Conservation (phyloP, 305 asterid genomes). For the Solanum aculeatissimum region DNA sequence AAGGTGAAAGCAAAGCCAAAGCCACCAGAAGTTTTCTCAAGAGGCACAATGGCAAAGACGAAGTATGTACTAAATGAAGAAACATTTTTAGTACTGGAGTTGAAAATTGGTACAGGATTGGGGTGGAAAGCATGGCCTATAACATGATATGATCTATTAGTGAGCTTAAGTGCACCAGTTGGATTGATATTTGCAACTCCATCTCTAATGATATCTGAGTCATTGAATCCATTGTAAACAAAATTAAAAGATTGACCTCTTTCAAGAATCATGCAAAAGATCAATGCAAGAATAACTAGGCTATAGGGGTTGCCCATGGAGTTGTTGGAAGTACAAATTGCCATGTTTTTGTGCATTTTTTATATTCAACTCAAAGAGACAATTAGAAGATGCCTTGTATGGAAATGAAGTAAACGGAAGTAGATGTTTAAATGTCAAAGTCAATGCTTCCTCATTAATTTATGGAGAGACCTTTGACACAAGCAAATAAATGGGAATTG, state of each 20-base stretch:
- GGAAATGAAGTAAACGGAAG: neutral
- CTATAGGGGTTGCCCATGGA: neutral
- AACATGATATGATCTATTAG: conserved; percentile 16
- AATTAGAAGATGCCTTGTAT: neutral
- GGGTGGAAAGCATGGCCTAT: conserved; percentile 46
- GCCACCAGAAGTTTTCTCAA: conserved; percentile 27
- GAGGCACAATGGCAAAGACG: conserved; percentile 41
- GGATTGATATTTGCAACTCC: conserved; percentile 15
- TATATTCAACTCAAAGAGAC: neutral
- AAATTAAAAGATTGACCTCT: conserved; percentile 22
- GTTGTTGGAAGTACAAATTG: neutral
- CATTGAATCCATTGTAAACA: conserved; percentile 36
- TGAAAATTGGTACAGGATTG: conserved; percentile 24
- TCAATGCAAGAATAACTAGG: conserved; percentile 4
- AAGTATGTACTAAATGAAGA: conserved; percentile 46
- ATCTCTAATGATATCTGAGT: conserved; percentile 5
- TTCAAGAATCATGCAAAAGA: conserved; percentile 5
- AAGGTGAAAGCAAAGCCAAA: conserved; percentile 57
- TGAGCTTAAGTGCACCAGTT: conserved; percentile 46
- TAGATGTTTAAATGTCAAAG: neutral
- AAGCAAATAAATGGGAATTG: neutral
- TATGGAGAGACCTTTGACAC: neutral
- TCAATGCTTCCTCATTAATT: neutral
- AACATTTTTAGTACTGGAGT: neutral
- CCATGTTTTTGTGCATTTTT: neutral